Conservation (phyloP, 1,139 yeast genomes). For the Sugiyamaella castrensis region DNA sequence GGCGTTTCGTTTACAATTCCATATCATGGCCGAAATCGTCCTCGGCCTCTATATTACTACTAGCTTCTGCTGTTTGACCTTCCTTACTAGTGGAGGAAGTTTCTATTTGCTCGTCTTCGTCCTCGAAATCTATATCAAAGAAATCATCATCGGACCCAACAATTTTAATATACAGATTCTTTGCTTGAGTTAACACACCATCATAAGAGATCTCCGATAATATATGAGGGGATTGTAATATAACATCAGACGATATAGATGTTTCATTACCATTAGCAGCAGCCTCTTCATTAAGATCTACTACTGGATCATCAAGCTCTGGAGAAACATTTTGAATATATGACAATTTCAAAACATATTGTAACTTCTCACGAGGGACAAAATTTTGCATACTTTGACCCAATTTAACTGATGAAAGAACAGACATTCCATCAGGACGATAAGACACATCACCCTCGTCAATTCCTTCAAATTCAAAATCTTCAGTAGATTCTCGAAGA, state of each 20-base stretch:
- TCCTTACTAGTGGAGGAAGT: slow-evolving; percentile 7
- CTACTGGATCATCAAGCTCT: slow-evolving; percentile 19
- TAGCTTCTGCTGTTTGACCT: slow-evolving; percentile 9
- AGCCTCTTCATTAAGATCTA: slow-evolving; percentile 27
- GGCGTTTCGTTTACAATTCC: slow-evolving; percentile 47
- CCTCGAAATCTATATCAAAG: slow-evolving; percentile 94
- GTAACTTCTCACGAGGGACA: slow-evolving; percentile 76
- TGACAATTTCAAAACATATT: slow-evolving; percentile 72
- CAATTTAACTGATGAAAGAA: slow-evolving; percentile 74
- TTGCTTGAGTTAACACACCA: slow-evolving; percentile 82
- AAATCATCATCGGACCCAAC: slow-evolving; percentile 95
- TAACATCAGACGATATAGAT: slow-evolving; percentile 4
- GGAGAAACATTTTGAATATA: slow-evolving; percentile 55
- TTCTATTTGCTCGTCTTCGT: slow-evolving; percentile 60
- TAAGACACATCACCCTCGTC: slow-evolving; percentile 56
- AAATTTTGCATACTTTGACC: slow-evolving; percentile 83
- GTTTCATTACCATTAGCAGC: slow-evolving; percentile 1
- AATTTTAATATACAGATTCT: slow-evolving; percentile 64
- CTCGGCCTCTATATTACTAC: slow-evolving; percentile 19
- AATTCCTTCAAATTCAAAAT: slow-evolving; percentile 51
- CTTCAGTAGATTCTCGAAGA: slow-evolving; percentile 67
- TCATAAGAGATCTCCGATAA: slow-evolving; percentile 85
- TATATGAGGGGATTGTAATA: slow-evolving; percentile 63
- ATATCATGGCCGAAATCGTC: slow-evolving; percentile 65
- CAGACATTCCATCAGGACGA: slow-evolving; percentile 60